Percentiles rank a stretch among this genome's conserved stretches.
Evolutionary conservation across 352 stramenopile genomes (phyloP).

Genomic region (Blastocystis sp.): DNA sequence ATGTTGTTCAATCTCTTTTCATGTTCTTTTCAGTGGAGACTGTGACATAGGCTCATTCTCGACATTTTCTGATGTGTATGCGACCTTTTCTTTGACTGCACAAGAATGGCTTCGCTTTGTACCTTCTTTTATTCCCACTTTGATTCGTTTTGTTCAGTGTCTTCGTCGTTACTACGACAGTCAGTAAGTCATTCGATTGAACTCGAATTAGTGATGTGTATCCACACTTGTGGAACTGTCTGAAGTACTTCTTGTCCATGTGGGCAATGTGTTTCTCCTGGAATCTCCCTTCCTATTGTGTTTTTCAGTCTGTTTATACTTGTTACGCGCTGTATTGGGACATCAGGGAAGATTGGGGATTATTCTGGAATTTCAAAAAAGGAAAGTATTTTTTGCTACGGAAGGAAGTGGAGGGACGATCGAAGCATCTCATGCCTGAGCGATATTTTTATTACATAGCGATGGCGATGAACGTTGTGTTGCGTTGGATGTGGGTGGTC

Average conservation of each 20-base stretch:
- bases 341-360: slow-evolving; percentile 30
- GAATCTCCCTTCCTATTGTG: background rate
- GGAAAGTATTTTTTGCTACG: background rate
- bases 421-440: background rate
- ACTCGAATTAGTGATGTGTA: background rate
- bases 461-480: background rate
- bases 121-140: background rate
- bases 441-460: background rate
- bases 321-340: slow-evolving; percentile 43
- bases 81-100: background rate
- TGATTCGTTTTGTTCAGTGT: slow-evolving; percentile 49
- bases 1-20: background rate
- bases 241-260: slow-evolving; percentile 34
- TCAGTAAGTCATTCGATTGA: background rate
- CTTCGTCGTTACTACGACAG: slow-evolving; percentile 11
- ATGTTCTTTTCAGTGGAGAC: background rate
- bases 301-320: slow-evolving; percentile 15
- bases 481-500: background rate
- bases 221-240: slow-evolving; percentile 18
- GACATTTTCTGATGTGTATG: background rate
- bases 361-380: background rate
- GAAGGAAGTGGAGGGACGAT: background rate
- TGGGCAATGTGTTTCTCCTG: slow-evolving; percentile 36
- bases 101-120: background rate
- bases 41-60: slow-evolving; percentile 14